Percentiles rank a stretch among this genome's conserved stretches.
phyloP scores from a whole-genome alignment of 495 filamentous ascomycete species.

The Xylaria telfairii region DNA sequence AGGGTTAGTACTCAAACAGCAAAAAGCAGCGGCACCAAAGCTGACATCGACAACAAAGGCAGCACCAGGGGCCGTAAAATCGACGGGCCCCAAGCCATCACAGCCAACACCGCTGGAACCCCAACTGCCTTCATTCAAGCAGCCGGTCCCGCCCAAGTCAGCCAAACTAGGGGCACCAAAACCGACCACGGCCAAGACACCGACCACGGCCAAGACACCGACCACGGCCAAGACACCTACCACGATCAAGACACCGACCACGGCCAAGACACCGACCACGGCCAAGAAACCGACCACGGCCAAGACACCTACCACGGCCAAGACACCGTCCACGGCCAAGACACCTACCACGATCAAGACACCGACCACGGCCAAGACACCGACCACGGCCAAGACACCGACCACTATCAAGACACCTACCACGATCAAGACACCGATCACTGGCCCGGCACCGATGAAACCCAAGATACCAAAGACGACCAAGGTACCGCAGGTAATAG shows the following conservation, averaged over 20 bases:
- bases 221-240: too few species aligned
- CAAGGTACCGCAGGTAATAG: too few species aligned
- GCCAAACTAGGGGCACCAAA: too few species aligned
- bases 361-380: neutral
- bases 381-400: neutral
- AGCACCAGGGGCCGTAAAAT: too few species aligned
- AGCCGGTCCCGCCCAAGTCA: too few species aligned
- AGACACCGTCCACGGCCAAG: neutral
- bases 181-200: too few species aligned
- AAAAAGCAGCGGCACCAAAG: neutral
- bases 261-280: too few species aligned
- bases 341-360: neutral
- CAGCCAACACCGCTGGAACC: neutral
- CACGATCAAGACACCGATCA: neutral
- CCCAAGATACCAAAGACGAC: neutral
- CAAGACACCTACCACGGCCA: neutral
- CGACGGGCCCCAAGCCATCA: too few species aligned
- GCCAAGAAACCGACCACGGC: neutral
- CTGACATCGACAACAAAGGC: neutral
- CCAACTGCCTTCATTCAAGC: neutral
- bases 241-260: too few species aligned
- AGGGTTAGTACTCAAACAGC: neutral
- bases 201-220: too few species aligned
- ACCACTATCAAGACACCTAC: too few species aligned
- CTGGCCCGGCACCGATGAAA: neutral